These are phyloP conservation scores for Sporothrix luriei DNA, from an alignment of 2,329 filamentous ascomycete genomes.

Conservation along the genomic window DNA sequence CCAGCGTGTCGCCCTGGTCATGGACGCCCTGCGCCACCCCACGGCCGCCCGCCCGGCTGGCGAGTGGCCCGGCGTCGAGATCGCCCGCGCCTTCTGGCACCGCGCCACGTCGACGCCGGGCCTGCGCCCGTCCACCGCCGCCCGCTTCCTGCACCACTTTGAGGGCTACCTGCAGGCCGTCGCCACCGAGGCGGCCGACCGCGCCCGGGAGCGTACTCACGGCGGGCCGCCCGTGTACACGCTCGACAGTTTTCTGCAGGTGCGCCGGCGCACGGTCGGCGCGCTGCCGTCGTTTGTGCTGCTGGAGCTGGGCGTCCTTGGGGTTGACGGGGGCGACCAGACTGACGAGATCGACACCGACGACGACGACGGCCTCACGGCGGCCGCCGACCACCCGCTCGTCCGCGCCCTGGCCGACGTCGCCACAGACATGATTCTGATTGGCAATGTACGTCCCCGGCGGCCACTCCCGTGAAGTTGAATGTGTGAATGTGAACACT, in stretches of 20 bases:
- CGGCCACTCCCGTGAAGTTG: no score
- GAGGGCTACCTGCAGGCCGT: constrained; percentile 38
- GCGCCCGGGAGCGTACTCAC: constrained; percentile 19
- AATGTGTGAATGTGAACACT: no score
- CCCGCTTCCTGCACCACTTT: constrained; percentile 38
- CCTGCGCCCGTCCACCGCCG: constrained; percentile 31
- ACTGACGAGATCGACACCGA: no score
- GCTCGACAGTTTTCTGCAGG: constrained; percentile 38
- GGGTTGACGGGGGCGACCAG: no score
- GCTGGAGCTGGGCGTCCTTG: constrained; percentile 37
- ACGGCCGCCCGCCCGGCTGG: constrained; percentile 33
- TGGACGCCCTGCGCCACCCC: constrained; percentile 37
- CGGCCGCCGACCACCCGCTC: constrained; percentile 36
- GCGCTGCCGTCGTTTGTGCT: constrained; percentile 37
- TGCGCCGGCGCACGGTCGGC: constrained; percentile 40
- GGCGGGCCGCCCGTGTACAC: constrained; percentile 26
- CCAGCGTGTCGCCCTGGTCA: constrained; percentile 31
- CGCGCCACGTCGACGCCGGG: constrained; percentile 34
- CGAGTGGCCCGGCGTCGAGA: constrained; percentile 36
- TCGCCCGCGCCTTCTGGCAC: constrained; percentile 40
- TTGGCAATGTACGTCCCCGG: constrained; percentile 38
- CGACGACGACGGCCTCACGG: constrained; percentile 34
- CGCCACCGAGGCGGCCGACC: constrained; percentile 37
- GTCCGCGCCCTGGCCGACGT: constrained; percentile 33
- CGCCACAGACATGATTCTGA: constrained; percentile 38